Evolutionary conservation across 768 basidiomycete species (phyloP).

Genomic region (Lentinula boryana): DNA sequence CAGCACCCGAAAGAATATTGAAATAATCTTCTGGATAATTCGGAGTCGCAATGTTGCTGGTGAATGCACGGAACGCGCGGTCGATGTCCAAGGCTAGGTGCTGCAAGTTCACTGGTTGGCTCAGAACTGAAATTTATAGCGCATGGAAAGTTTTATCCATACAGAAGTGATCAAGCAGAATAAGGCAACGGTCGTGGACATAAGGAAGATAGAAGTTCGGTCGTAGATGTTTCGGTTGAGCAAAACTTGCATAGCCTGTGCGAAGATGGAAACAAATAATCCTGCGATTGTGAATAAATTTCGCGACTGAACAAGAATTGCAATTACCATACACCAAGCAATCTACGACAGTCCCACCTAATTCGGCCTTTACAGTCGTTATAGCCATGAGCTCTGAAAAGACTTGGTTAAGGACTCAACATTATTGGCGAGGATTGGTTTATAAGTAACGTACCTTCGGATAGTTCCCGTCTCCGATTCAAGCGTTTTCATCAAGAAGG

Average conservation of each 20-base stretch:
- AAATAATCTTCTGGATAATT: slow-evolving; percentile 2
- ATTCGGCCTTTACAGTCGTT: slow-evolving; percentile 1
- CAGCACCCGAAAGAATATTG: slow-evolving; percentile 3
- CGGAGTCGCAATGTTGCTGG: neutral
- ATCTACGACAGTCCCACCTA: neutral
- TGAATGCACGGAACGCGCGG: slow-evolving; percentile 5
- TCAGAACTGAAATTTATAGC: neutral
- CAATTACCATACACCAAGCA: neutral
- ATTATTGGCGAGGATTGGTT: no score
- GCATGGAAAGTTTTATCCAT: neutral
- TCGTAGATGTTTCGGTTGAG: neutral
- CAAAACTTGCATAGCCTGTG: neutral
- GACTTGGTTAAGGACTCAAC: no score
- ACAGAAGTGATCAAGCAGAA: slow-evolving; percentile 5
- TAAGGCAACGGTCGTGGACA: neutral
- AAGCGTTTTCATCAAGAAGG: no score
- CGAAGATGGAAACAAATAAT: slow-evolving; percentile 3
- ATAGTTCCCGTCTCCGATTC: no score
- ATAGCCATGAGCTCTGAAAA: neutral
- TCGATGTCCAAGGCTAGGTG: slow-evolving; percentile 4
- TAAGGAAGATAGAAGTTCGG: neutral
- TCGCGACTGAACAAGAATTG: neutral
- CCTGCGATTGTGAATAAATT: neutral
- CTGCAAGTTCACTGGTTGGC: neutral
- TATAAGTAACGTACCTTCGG: no score